These are phyloP conservation scores for Podaxis sp. DNA, from an alignment of 768 basidiomycete genomes.

Conservation along the genomic window DNA sequence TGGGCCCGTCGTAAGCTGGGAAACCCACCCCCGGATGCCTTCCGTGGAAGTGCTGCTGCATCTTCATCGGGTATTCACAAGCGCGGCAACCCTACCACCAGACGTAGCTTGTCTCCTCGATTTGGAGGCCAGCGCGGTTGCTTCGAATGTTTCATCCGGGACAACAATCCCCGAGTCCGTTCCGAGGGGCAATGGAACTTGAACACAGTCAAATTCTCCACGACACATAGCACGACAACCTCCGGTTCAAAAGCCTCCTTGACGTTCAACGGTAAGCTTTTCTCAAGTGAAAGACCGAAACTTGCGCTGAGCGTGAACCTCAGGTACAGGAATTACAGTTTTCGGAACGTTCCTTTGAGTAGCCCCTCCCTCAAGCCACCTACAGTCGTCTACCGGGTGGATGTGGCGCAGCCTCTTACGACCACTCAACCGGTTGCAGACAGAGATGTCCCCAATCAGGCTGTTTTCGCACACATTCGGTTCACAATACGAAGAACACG, in stretches of 20 bases:
- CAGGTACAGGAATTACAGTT: conserved; percentile 43
- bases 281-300: neutral
- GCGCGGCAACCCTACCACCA: neutral
- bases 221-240: conserved; percentile 31
- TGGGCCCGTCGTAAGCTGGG: neutral
- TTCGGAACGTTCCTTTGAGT: conserved; percentile 41
- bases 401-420: conserved; percentile 25
- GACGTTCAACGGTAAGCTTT: conserved; percentile 32
- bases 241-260: conserved; percentile 28
- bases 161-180: conserved; percentile 32
- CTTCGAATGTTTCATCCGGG: conserved; percentile 20
- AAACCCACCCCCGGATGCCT: neutral
- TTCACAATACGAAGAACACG: conserved; percentile 25
- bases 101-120: neutral
- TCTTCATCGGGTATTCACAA: neutral
- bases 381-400: conserved; percentile 35
- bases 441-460: conserved; percentile 31
- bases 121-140: conserved; percentile 6
- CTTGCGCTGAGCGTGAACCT: neutral
- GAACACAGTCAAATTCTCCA: conserved; percentile 21
- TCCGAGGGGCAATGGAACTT: conserved; percentile 35
- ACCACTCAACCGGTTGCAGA: conserved; percentile 33
- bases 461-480: conserved; percentile 32
- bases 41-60: neutral
- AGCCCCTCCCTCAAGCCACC: conserved; percentile 31